Conservation (phyloP, 306 rosid species). For the Carpinus viminea region DNA sequence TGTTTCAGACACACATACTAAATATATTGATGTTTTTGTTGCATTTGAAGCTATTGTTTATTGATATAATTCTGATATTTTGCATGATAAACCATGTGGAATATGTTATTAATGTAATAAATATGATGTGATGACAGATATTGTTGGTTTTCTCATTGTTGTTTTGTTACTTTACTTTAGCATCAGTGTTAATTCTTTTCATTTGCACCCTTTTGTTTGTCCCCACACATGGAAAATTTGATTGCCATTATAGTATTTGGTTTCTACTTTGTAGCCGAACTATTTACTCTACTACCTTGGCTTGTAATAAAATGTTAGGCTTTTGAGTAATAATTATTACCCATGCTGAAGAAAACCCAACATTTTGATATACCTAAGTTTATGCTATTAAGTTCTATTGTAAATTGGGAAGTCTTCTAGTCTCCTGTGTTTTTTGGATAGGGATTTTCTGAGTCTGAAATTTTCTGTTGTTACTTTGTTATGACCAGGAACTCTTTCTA, state of each 20-base stretch:
- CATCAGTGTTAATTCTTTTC: neutral
- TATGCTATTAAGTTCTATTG: neutral
- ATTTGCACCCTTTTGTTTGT: neutral
- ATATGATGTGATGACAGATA: neutral
- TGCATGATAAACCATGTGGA: neutral
- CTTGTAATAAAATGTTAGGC: neutral
- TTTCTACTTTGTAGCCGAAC: neutral
- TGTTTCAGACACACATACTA: too few relatives aligned
- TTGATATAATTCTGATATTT: neutral
- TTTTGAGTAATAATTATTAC: neutral
- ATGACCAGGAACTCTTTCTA: slow-evolving; percentile 78
- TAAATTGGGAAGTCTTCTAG: neutral
- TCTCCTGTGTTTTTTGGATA: neutral
- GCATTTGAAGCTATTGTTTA: neutral
- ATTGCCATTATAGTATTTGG: neutral
- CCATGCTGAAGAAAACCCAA: neutral
- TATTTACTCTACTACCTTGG: neutral
- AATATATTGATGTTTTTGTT: neutral
- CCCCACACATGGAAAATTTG: neutral
- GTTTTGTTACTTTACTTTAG: neutral
- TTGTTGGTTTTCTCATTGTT: neutral
- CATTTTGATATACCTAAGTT: neutral
- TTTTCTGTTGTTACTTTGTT: slow-evolving; percentile 28
- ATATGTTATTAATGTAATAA: neutral
- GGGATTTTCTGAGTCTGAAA: slow-evolving; percentile 17